These are phyloP conservation scores for Trametes cinnabarina DNA, from an alignment of 768 basidiomycete species.

Conservation along the genomic window DNA sequence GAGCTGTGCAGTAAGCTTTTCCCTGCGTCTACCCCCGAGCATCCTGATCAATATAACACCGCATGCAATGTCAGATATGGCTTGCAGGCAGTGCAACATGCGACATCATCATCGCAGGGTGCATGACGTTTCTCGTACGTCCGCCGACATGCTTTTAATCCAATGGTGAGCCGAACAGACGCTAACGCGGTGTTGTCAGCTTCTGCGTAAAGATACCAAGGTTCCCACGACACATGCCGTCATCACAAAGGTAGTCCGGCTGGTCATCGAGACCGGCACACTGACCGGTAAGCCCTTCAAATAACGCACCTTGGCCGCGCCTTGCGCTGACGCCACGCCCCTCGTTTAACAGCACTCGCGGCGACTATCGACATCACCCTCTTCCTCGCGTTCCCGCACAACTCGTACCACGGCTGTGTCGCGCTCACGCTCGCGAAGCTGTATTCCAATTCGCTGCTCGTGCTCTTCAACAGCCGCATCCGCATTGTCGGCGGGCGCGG, in stretches of 20 bases:
- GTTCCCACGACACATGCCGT: not conserved
- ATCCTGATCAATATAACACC: not conserved
- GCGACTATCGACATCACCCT: constrained; percentile 1
- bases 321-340: not conserved
- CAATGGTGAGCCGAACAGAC: not conserved
- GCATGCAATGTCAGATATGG: not conserved
- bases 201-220: not conserved
- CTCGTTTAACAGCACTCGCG: not conserved
- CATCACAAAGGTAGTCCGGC: not conserved
- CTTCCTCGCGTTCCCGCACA: not conserved
- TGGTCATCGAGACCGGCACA: constrained; percentile 9
- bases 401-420: not conserved
- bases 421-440: constrained; percentile 13
- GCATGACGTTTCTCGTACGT: constrained; percentile 1
- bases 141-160: not conserved
- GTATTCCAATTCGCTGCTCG: constrained; percentile 11
- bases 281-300: not conserved
- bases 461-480: constrained; percentile 8
- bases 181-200: not conserved
- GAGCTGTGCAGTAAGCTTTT: not conserved
- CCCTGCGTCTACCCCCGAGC: not conserved
- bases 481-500: not conserved
- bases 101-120: constrained; percentile 6
- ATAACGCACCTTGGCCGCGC: not conserved
- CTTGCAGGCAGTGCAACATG: not conserved